phyloP scores from a whole-genome alignment of 2,329 filamentous ascomycete genomes.

The Alternaria dauci region DNA sequence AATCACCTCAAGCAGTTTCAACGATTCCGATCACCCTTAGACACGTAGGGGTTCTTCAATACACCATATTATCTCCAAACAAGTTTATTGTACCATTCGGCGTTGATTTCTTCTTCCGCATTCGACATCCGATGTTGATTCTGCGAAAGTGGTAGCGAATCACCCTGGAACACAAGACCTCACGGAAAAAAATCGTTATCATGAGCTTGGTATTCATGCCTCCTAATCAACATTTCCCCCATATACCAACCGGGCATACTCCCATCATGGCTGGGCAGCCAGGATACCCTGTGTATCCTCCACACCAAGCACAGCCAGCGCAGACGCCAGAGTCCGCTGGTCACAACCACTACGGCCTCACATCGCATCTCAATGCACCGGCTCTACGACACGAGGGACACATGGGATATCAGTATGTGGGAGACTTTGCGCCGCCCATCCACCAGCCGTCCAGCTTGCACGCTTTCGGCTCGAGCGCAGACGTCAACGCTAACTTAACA shows the following conservation, averaged over 20 bases:
- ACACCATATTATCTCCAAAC: background rate
- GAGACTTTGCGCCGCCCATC: background rate
- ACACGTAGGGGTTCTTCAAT: background rate
- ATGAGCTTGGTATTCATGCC: conserved; percentile 5
- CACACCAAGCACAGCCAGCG: background rate
- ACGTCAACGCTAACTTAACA: background rate
- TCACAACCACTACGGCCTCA: background rate
- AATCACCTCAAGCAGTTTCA: background rate
- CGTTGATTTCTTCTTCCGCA: background rate
- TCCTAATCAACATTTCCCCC: background rate
- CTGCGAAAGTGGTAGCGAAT: background rate
- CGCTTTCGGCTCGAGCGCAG: background rate
- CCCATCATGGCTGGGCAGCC: background rate
- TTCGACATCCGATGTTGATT: background rate
- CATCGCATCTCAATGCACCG: background rate
- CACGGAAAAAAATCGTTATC: background rate
- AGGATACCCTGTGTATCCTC: background rate
- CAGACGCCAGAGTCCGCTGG: background rate
- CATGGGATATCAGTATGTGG: background rate
- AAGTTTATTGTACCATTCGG: background rate
- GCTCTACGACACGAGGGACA: background rate
- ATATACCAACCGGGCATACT: background rate
- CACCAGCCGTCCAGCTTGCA: background rate
- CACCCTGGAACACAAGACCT: background rate
- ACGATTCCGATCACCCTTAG: background rate